Evolutionary conservation across 257 asterid genomes (phyloP), one percentile per base, ranked within the genome.

Genomic region (Scutellaria galericulata): DNA sequence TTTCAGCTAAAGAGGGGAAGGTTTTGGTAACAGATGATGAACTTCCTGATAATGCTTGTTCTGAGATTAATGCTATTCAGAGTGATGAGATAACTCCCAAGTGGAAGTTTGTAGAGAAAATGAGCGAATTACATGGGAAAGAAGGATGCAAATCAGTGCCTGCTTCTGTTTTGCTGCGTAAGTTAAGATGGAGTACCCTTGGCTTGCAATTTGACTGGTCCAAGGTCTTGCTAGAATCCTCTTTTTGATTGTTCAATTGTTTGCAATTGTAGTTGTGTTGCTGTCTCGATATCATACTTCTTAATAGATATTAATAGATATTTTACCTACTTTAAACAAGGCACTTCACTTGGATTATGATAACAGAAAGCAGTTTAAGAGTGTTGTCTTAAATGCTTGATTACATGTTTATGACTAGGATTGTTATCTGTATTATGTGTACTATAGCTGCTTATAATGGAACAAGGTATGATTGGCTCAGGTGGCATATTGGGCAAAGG

Each of bases 201-300:
- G 99, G 97, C 85, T 84, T 91, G 92, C 99, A 94, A 80, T 94
- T 94, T 84, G 97, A 89, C 83, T 94, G 99, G 99, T 91, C 99
- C 72, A 94, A 94, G 98, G 98, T 93, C 87, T 78, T 79, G 75
- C 84, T 85, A 52, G 57, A 78, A 80, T 81, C 84, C 88, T 76
- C 55, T 72, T 71, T 56, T 58, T 62, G 63, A 65, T 71, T 54
- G 59, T 72, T 75, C 67, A 64, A 5, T 79, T 69, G 46, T 68
- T 79, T 72, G 15, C 37, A 54, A 14, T 77, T 72, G 13, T 60
- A 7, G 52, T 18, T 7, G 56, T 57, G 48, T 54, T 64, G 40
- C 46, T 57, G 53, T 70, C 22, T 31, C 5, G 5, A 31, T 24
- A 3, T 1, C 37, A 31, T 31, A 31, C 5, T 31, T 31, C 5